These are phyloP conservation scores for Alternaria dauci DNA, from an alignment of 2,329 filamentous ascomycete genomes.

Conservation along the genomic window DNA sequence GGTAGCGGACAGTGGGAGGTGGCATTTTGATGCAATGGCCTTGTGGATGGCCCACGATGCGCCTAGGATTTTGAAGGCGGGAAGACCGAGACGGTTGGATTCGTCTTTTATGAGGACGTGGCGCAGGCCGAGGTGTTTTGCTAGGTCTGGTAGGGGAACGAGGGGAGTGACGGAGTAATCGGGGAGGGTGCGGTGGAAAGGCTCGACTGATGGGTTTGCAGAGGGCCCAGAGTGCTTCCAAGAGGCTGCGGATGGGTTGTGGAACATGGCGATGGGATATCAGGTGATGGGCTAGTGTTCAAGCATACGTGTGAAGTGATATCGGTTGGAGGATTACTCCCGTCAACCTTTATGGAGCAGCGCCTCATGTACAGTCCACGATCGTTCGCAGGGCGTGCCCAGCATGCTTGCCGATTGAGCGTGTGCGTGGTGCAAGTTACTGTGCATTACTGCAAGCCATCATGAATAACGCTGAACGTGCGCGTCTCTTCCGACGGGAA, in stretches of 20 bases:
- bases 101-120: slow-evolving; percentile 76
- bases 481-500: slow-evolving; percentile 13
- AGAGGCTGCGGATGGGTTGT: slow-evolving; percentile 38
- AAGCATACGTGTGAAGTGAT: background rate
- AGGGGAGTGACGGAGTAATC: slow-evolving; percentile 66
- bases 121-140: slow-evolving; percentile 61
- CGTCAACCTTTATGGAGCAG: background rate
- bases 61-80: slow-evolving; percentile 82
- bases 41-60: slow-evolving; percentile 76
- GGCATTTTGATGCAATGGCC: slow-evolving; percentile 60
- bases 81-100: slow-evolving; percentile 71
- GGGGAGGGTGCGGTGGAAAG: slow-evolving; percentile 68
- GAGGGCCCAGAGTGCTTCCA: slow-evolving; percentile 28
- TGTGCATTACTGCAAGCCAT: background rate
- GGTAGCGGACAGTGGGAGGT: slow-evolving; percentile 53
- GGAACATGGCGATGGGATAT: slow-evolving; percentile 25
- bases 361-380: background rate
- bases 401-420: background rate
- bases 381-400: background rate
- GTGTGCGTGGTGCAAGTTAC: background rate
- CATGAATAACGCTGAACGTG: background rate
- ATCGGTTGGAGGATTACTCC: background rate
- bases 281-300: background rate
- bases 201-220: slow-evolving; percentile 30
- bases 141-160: slow-evolving; percentile 61